Percentiles rank a stretch among this genome's conserved stretches.
Evolutionary conservation across 176 grass and related monocot species (phyloP).

Genomic region (Calamus simplicifolius): DNA sequence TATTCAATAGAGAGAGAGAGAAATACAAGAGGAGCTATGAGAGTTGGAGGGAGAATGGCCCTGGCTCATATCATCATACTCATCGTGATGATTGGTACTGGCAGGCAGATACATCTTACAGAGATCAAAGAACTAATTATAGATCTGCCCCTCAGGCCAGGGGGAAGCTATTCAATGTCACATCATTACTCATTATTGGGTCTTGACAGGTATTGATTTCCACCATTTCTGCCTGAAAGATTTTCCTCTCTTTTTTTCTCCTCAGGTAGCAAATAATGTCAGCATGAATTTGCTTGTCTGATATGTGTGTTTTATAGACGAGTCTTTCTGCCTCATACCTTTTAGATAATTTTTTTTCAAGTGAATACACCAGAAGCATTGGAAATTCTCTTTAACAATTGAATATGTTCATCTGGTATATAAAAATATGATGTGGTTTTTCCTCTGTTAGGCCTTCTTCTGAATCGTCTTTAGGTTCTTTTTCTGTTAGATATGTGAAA

Average conservation of each 20-base stretch:
- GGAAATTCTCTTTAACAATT: no score
- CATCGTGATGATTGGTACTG: slow-evolving; percentile 98
- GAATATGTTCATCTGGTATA: no score
- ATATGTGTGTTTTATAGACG: no score
- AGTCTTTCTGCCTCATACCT: no score
- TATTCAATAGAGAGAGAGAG: slow-evolving; percentile 92
- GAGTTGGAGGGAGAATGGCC: slow-evolving; percentile 75
- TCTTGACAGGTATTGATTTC: slow-evolving; percentile 71
- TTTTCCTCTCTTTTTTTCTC: background rate
- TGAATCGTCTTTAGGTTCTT: no score
- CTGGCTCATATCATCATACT: slow-evolving; percentile 72
- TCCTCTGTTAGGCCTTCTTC: no score
- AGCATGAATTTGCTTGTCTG: no score
- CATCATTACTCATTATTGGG: slow-evolving; percentile 86
- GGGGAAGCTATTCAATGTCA: slow-evolving; percentile 58
- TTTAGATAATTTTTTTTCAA: no score
- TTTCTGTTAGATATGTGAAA: no score
- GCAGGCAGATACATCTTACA: slow-evolving; percentile 53
- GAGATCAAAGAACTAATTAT: slow-evolving; percentile 40
- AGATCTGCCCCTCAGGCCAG: slow-evolving; percentile 34
- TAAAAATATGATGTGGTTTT: no score
- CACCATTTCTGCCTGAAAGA: background rate
- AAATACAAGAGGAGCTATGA: slow-evolving; percentile 72
- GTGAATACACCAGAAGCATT: no score
- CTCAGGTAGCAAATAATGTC: no score